Evolutionary conservation across 2,329 filamentous ascomycete species (phyloP), one percentile per base, ranked within the genome.

Genomic region (Fonsecaea pedrosoi): DNA sequence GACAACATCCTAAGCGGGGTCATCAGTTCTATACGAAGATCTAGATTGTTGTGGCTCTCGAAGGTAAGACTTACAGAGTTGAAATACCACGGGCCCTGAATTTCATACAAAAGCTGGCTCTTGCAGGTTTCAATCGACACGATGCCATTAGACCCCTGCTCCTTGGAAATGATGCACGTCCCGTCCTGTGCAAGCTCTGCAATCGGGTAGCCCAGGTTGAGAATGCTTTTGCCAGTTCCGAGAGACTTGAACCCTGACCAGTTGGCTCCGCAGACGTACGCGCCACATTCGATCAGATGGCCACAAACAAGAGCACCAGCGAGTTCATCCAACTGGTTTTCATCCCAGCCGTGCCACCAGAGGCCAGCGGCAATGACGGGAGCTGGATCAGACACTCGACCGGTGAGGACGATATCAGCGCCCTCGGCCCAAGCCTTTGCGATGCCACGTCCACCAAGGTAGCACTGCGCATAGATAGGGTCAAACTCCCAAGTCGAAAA

Each of bases 361-460:
- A 67, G 70, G 9, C 71, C 73, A 37, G 63, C 67, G 13, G 64
- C 73, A 37, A 73, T 73, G 18, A 70, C 69, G 9, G 68, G 73
- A n/a, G 57, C 70, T 1, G 71, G 72, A 70, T 77, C 75, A 0
- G 76, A 70, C 10, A 76, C 72, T 10, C 74, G 72, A 6, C 77
- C 77, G 62, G 70, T 75, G 40, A 76, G 67, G 45, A 78, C 74
- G 30, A 78, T 74, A 62, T 77, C 71, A 1, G 75, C 75, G 0
- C 75, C 76, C 4, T 67, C 60, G 3, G 67, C 48, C 0, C 78
- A 65, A 3, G 73, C 75, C n/a, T 73, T 65, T 1, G 71, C 74
- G 25, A 77, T 76, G 2, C 74, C 82, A 60, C 81, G 76, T n/a
- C 80, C 80, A 0, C 86, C 85, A 1, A 86, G 78, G 70, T 86